Evolutionary conservation across 192 early-diverging fungal species (phyloP).

Genomic region (Coemansia sp.): DNA sequence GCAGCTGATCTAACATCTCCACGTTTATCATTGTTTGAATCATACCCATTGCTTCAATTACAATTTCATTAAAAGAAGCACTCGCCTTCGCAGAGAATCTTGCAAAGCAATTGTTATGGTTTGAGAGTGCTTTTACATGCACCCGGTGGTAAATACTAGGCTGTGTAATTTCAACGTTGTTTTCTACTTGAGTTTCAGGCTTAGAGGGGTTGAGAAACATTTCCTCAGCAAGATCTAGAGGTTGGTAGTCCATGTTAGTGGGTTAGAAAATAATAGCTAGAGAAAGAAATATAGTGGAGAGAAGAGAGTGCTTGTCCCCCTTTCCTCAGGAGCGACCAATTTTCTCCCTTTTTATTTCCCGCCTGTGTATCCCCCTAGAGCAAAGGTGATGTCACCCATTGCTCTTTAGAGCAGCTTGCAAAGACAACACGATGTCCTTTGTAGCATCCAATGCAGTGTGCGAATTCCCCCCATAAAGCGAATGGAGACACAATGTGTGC

Average conservation of each 20-base stretch:
- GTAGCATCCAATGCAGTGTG: neutral
- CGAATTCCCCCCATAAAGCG: neutral
- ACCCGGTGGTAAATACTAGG: neutral
- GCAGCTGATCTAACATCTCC: neutral
- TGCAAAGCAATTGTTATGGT: neutral
- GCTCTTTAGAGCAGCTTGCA: neutral
- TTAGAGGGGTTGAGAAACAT: neutral
- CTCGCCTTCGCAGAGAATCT: neutral
- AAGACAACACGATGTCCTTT: neutral
- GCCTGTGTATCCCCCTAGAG: neutral
- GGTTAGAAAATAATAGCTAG: neutral
- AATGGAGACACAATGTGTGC: neutral
- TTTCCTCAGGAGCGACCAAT: neutral
- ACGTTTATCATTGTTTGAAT: neutral
- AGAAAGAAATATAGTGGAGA: neutral
- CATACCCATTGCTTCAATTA: neutral
- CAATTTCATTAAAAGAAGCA: neutral
- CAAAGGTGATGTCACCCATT: neutral
- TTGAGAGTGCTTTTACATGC: neutral
- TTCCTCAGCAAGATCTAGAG: neutral
- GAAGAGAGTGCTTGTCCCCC: neutral
- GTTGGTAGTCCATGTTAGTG: neutral
- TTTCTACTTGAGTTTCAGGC: too few species aligned
- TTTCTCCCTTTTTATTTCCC: neutral
- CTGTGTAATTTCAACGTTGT: too few species aligned